Conservation (phyloP, 2,329 filamentous ascomycete species). For the Orbilia brochopaga region DNA sequence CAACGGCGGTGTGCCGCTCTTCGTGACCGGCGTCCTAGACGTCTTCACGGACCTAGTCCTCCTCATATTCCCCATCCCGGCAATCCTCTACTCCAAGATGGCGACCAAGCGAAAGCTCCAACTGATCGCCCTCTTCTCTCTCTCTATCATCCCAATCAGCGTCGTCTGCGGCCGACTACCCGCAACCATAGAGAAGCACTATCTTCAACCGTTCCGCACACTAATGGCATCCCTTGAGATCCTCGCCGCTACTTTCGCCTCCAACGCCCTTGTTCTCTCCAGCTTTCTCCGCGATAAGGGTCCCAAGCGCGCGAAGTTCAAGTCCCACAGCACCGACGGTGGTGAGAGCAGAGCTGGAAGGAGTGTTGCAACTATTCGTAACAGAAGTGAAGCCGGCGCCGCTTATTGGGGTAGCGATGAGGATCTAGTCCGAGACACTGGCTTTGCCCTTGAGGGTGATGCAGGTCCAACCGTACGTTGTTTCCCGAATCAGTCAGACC, state of each 20-base stretch:
- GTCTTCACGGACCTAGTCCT: constrained; percentile 87
- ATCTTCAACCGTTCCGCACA: constrained; percentile 83
- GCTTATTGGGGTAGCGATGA: constrained; percentile 85
- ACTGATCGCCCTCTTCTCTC: constrained; percentile 78
- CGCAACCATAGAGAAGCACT: constrained; percentile 72
- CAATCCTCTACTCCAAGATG: constrained; percentile 82
- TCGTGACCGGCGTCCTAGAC: constrained; percentile 89
- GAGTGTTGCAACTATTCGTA: constrained; percentile 57
- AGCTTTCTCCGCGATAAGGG: constrained; percentile 91
- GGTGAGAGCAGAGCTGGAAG: constrained; percentile 58
- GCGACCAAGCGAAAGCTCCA: constrained; percentile 76
- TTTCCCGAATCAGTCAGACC: not conserved
- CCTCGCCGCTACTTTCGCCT: constrained; percentile 81
- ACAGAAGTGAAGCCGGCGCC: constrained; percentile 42
- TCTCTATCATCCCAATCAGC: constrained; percentile 79
- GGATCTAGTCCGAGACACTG: constrained; percentile 80
- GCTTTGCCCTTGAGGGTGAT: constrained; percentile 57
- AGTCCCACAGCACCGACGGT: constrained; percentile 67
- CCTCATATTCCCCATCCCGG: constrained; percentile 84
- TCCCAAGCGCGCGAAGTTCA: constrained; percentile 81
- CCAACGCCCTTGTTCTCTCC: constrained; percentile 87
- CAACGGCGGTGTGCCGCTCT: constrained; percentile 81
- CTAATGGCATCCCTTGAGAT: constrained; percentile 89
- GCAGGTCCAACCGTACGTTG: constrained; percentile 32
- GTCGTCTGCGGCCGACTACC: constrained; percentile 84